Evolutionary conservation across 2,329 filamentous ascomycete species (phyloP), one percentile per base, ranked within the genome.

Genomic region (Colletotrichum spinosum): DNA sequence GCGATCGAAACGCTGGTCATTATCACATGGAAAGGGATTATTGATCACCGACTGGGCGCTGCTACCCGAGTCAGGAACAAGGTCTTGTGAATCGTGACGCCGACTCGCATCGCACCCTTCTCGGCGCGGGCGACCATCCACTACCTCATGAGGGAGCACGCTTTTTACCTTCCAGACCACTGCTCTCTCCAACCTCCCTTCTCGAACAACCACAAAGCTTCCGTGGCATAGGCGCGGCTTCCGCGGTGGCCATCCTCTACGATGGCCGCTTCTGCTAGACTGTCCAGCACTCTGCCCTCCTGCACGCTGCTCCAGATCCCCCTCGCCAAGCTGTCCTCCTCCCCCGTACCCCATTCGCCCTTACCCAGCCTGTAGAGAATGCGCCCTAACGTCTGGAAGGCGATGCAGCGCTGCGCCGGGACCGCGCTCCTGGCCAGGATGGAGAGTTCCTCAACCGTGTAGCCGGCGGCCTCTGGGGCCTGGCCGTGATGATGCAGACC

Each of bases 401-500:
- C 93, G 67, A 98, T 86, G 73, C 96, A 97, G 10, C 95, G 83
- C 80, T 99, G 96, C 1, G 92, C 90, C 0, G 96, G 88, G 17
- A 97, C 93, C 0, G 90, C 88, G 60, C 92, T 97, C 39, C 95
- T 86, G 5, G 93, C 89, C 2, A 97, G 84, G 38, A 91, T 88
- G 1, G 93, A 90, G 1, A 99, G 83, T 77, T 99, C 96, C 0
- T 89, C 88, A 37, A 99, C 87, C 0, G 96, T 98, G 78, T 99
- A 99, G 0, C 96, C 96, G 0, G 96, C 96, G 1, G 94, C 93
- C 77, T 97, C 93, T 13, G 96, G 96, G 2, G 95, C 94, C 64
- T 94, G 89, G 68, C 92, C 94, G 76, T 99, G 96, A 77, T 99
- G 95, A 77, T 99, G 96, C 12, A 99, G 84, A 0, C 96, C 96